Conservation (phyloP, 2,329 filamentous ascomycete genomes). For the Ilyonectria robusta region DNA sequence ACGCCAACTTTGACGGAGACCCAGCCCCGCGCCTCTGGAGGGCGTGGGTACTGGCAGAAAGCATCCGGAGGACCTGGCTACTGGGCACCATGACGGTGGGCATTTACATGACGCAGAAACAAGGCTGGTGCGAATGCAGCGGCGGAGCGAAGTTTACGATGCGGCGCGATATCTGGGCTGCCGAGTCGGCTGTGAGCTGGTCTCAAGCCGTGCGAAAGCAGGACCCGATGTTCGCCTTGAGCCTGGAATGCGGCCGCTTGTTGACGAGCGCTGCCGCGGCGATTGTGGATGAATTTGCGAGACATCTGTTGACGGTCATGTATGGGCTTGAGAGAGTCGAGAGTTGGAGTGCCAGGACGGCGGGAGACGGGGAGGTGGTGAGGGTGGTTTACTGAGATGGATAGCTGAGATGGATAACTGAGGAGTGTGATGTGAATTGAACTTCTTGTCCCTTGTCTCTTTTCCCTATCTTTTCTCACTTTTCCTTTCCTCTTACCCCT, state of each 20-base stretch:
- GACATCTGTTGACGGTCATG: constrained; percentile 19
- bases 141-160: constrained; percentile 22
- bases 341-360: constrained; percentile 20
- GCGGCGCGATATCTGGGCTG: constrained; percentile 8
- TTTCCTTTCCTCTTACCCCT: not conserved
- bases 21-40: constrained; percentile 23
- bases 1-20: constrained; percentile 25
- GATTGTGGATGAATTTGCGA: constrained; percentile 21
- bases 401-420: not conserved
- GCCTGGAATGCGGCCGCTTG: constrained; percentile 14
- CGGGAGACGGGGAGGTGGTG: not conserved
- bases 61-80: constrained; percentile 26
- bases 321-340: constrained; percentile 25
- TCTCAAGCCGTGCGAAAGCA: constrained; percentile 4
- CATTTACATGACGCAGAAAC: constrained; percentile 18
- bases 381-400: not conserved
- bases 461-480: not conserved
- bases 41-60: constrained; percentile 26
- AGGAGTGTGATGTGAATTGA: not conserved
- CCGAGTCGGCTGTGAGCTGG: constrained; percentile 4
- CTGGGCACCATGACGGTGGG: constrained; percentile 23
- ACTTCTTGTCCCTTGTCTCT: too few relatives aligned
- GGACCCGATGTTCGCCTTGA: constrained; percentile 21
- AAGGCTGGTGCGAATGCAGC: constrained; percentile 13
- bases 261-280: constrained; percentile 5